Evolutionary conservation across 345 rosid species (phyloP), one percentile per base, ranked within the genome.

Genomic region (Populus pruinosa): DNA sequence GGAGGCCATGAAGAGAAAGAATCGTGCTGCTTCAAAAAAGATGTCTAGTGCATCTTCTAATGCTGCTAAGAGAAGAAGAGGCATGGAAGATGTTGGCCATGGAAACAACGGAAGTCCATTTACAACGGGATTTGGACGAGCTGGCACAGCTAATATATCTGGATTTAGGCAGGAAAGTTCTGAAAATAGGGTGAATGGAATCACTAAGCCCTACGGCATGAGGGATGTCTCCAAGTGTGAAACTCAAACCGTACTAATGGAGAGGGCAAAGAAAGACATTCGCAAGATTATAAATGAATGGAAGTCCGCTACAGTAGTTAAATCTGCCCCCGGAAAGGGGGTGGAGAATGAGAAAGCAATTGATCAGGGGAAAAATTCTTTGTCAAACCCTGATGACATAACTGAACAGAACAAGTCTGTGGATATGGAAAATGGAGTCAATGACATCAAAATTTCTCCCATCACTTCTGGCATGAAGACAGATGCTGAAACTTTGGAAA

Each of bases 21-120:
- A 83, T 29, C 70, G 64, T 50, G 77, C 62, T 50, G 77, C 62
- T 71, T 73, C 80, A 29, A 88, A 85, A 80, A 85, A 83, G 80
- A 77, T 56, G 67, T 71, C 75, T 16, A 71, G 83, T 69, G 64
- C 64, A 69, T 78, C 87, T 56, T 79, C 84, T 76, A 71, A 77
- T 74, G 61, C 83, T 67, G 74, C 85, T 71, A 88, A 87, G 81
- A 87, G 82, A 74, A 87, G 87, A 82, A 89, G 65, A 79, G 86
- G 83, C 53, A 64, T 70, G 82, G 92, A 85, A 71, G 92, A 89
- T 68, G 44, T 78, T 38, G 74, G 85, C 44, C 72, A 27, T 1
- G 49, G 77, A 27, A 78, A 80, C 61, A 20, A 62, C 71, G 90
- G 87, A 76, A 76, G 78, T 67, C 78, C 68, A 62, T 72, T 70